These are phyloP conservation scores for Hyaloperonospora brassicae DNA, from an alignment of 352 stramenopile genomes.

Conservation along the genomic window DNA sequence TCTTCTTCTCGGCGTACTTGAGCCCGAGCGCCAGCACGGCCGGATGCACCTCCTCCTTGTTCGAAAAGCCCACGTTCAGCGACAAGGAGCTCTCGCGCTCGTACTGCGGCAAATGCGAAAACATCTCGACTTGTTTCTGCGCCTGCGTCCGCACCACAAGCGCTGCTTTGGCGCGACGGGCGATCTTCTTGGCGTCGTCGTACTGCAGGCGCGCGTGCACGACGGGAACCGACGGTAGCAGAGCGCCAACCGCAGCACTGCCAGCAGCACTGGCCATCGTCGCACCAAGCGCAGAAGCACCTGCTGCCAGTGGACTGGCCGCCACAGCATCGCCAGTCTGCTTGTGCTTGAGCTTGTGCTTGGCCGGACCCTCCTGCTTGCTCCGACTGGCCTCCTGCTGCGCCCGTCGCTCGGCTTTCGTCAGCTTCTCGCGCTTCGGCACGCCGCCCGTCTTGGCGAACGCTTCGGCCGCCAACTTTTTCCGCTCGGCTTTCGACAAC, in stretches of 20 bases:
- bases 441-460: slow-evolving; percentile 43
- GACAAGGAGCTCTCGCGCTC: slow-evolving; percentile 72
- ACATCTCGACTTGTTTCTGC: slow-evolving; percentile 78
- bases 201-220: slow-evolving; percentile 52
- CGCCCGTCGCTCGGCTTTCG: slow-evolving; percentile 88
- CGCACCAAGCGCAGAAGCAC: too few species aligned
- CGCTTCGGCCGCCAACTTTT: slow-evolving; percentile 59
- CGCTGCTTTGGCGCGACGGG: slow-evolving; percentile 56
- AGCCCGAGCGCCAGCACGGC: slow-evolving; percentile 87
- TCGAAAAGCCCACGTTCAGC: slow-evolving; percentile 63
- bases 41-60: slow-evolving; percentile 81
- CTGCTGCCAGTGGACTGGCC: slow-evolving; percentile 21
- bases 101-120: slow-evolving; percentile 81
- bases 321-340: slow-evolving; percentile 20
- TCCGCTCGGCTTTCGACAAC: slow-evolving; percentile 56
- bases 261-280: too few species aligned
- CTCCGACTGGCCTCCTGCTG: slow-evolving; percentile 88
- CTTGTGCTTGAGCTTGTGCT: slow-evolving; percentile 27
- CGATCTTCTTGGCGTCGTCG: slow-evolving; percentile 74
- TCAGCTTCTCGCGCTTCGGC: slow-evolving; percentile 77
- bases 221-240: too few species aligned
- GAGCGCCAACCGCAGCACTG: too few species aligned
- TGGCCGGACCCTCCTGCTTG: slow-evolving; percentile 42
- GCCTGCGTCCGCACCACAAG: slow-evolving; percentile 66
- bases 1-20: slow-evolving; percentile 86